phyloP scores from a whole-genome alignment of 2,329 filamentous ascomycete genomes.

The Aspergillus intermedius region DNA sequence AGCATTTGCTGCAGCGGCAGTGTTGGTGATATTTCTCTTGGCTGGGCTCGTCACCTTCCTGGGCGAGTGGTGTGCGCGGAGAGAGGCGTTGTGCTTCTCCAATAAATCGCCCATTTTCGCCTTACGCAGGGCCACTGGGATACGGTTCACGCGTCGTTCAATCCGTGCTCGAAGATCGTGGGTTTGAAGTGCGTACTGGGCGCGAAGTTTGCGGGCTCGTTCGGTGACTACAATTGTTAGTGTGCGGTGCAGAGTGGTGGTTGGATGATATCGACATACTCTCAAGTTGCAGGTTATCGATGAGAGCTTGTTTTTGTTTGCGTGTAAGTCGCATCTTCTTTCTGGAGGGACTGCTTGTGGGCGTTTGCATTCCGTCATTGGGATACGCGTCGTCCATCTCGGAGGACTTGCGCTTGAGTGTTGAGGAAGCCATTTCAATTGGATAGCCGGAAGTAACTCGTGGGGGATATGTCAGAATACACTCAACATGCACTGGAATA shows the following conservation, averaged over 20 bases:
- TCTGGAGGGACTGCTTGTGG: constrained; percentile 54
- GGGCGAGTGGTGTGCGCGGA: constrained; percentile 23
- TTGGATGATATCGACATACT: constrained; percentile 48
- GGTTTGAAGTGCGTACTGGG: constrained; percentile 82
- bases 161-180: constrained; percentile 78
- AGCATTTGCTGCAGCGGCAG: constrained; percentile 22
- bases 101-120: constrained; percentile 76
- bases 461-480: background rate
- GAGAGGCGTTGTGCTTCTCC: constrained; percentile 40
- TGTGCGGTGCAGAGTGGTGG: background rate
- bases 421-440: constrained; percentile 30
- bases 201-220: constrained; percentile 76
- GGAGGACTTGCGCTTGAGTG: constrained; percentile 36
- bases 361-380: constrained; percentile 43
- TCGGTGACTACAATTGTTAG: constrained; percentile 61
- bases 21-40: constrained; percentile 25
- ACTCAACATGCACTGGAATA: no score
- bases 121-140: constrained; percentile 71
- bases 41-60: constrained; percentile 25
- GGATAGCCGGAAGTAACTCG: background rate
- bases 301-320: constrained; percentile 74
- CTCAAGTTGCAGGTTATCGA: constrained; percentile 85
- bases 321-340: constrained; percentile 58
- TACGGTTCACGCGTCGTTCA: constrained; percentile 88
- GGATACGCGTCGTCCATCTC: constrained; percentile 30